Percentiles rank a stretch among this genome's conserved stretches.
Evolutionary conservation across 2,329 filamentous ascomycete species (phyloP).

Genomic region (Aspergillus brasiliensis): DNA sequence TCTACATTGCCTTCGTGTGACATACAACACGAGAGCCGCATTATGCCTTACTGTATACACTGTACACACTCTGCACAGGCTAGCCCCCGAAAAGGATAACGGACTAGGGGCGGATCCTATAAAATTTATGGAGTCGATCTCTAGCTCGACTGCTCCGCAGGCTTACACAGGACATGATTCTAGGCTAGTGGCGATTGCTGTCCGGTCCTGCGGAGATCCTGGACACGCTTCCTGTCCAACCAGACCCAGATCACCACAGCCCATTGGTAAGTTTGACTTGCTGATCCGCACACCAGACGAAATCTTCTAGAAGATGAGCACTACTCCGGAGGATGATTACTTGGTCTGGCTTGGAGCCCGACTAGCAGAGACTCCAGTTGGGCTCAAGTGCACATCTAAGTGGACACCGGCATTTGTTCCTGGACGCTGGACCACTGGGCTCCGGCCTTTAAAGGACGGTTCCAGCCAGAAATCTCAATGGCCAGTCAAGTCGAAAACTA

Average conservation of each 20-base stretch:
- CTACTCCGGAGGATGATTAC: background rate
- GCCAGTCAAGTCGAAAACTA: background rate
- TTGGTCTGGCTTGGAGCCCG: background rate
- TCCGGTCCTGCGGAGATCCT: background rate
- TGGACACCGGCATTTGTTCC: background rate
- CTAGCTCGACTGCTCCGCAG: background rate
- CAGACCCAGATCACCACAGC: background rate
- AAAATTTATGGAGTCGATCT: background rate
- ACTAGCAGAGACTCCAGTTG: background rate
- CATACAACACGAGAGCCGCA: background rate
- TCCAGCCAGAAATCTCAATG: background rate
- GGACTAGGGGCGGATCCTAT: background rate
- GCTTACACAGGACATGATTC: background rate
- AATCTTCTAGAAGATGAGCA: background rate
- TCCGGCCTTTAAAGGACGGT: background rate
- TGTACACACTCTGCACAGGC: background rate
- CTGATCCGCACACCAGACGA: background rate
- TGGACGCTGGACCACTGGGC: background rate
- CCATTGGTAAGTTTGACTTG: background rate
- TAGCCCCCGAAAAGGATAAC: background rate
- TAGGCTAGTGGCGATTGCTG: background rate
- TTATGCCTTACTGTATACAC: too few relatives aligned
- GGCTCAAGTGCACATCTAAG: background rate
- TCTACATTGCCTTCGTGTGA: background rate
- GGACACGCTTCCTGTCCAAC: background rate